Percentiles rank a stretch among this genome's conserved stretches.
These are phyloP conservation scores for Tulasnella sp. DNA, from an alignment of 768 basidiomycete species.

Conservation along the genomic window DNA sequence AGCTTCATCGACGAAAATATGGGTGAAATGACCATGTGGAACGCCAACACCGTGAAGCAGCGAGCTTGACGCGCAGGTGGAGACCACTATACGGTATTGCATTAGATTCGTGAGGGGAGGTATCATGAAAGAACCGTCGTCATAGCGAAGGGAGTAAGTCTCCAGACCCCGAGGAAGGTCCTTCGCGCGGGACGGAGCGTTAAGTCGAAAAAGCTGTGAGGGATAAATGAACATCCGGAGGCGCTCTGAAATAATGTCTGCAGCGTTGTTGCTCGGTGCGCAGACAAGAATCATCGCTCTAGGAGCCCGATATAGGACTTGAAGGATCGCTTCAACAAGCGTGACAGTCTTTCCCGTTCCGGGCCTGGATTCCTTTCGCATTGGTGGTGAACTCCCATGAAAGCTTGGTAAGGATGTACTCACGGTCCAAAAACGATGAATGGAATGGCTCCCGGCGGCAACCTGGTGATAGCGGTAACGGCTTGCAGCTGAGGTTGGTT, in stretches of 20 bases:
- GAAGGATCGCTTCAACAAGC: constrained; percentile 58
- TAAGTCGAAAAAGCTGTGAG: constrained; percentile 51
- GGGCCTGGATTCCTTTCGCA: constrained; percentile 40
- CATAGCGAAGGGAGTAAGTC: constrained; percentile 44
- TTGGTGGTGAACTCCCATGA: background rate
- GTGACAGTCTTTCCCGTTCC: constrained; percentile 70
- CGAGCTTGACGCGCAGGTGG: constrained; percentile 55
- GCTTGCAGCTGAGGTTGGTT: constrained; percentile 53
- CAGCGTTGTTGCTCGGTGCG: constrained; percentile 66
- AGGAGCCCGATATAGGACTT: constrained; percentile 47
- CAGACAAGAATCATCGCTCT: constrained; percentile 54
- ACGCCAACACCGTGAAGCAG: constrained; percentile 50
- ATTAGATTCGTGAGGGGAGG: constrained; percentile 44
- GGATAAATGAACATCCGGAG: constrained; percentile 35
- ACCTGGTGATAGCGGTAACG: constrained; percentile 48
- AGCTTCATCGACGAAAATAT: constrained; percentile 65
- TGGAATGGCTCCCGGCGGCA: constrained; percentile 49
- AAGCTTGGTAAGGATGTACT: constrained; percentile 32
- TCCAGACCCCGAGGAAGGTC: constrained; percentile 19
- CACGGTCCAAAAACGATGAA: constrained; percentile 65
- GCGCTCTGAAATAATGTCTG: constrained; percentile 54
- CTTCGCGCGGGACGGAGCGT: constrained; percentile 47
- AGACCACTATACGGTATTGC: constrained; percentile 51
- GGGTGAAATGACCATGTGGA: constrained; percentile 52
- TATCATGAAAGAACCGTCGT: constrained; percentile 45